These are phyloP conservation scores for Cladosporium velox DNA, from an alignment of 2,329 filamentous ascomycete species.

Conservation along the genomic window DNA sequence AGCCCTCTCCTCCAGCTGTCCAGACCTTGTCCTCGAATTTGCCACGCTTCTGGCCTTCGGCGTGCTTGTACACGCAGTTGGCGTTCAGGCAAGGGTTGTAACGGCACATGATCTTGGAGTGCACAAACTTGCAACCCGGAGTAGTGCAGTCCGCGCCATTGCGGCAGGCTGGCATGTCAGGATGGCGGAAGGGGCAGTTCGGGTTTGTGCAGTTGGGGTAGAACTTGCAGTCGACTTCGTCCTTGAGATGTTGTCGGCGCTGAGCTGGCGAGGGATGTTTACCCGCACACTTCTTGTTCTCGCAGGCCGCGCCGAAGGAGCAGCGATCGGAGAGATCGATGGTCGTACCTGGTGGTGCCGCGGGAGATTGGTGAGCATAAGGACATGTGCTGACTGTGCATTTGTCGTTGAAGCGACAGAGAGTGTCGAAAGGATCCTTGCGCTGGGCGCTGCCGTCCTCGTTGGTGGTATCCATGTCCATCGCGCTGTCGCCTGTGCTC, in stretches of 20 bases:
- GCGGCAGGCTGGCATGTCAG: constrained; percentile 80
- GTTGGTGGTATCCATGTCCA: constrained; percentile 34
- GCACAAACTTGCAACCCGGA: constrained; percentile 84
- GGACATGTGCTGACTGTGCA: constrained; percentile 90
- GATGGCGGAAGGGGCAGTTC: constrained; percentile 85
- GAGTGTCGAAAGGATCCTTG: constrained; percentile 58
- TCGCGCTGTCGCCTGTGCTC: constrained; percentile 25
- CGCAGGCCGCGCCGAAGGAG: constrained; percentile 85
- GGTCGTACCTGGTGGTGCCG: constrained; percentile 72
- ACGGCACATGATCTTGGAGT: constrained; percentile 80
- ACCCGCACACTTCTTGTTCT: constrained; percentile 89
- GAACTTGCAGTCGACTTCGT: constrained; percentile 84
- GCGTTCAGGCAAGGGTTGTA: constrained; percentile 90
- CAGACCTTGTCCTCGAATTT: constrained; percentile 88
- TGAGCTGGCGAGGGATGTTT: constrained; percentile 90
- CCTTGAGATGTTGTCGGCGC: constrained; percentile 72
- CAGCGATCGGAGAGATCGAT: constrained; percentile 82
- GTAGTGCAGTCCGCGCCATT: constrained; percentile 87
- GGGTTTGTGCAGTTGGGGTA: constrained; percentile 89
- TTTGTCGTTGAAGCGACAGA: constrained; percentile 86
- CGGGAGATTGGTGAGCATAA: constrained; percentile 92
- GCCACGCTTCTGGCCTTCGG: constrained; percentile 81
- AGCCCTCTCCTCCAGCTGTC: constrained; percentile 58
- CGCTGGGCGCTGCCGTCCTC: constrained; percentile 6
- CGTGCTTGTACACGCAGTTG: constrained; percentile 86